phyloP scores from a whole-genome alignment of 768 basidiomycete species.

The Calocybe gangraenosa region DNA sequence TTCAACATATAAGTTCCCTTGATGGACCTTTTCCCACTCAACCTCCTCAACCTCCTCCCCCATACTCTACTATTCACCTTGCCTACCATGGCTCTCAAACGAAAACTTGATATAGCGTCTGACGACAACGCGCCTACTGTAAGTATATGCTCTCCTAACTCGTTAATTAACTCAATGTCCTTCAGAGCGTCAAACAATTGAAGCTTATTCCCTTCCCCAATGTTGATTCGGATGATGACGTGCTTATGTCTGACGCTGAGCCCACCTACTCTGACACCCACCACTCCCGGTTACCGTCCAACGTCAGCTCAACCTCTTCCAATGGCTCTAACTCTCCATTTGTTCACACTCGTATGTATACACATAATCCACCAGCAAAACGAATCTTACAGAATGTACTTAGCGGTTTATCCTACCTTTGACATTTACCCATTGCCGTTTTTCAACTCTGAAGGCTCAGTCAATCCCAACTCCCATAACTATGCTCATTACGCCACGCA shows the following conservation, averaged over 20 bases:
- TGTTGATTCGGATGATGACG: conserved; percentile 56
- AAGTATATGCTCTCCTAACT: conserved; percentile 16
- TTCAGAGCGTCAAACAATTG: conserved; percentile 60
- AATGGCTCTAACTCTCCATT: conserved; percentile 43
- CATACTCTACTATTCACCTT: conserved; percentile 9
- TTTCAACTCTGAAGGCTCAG: conserved; percentile 41
- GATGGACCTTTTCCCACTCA: conserved; percentile 7
- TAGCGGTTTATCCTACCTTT: conserved; percentile 58
- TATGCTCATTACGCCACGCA: conserved; percentile 40
- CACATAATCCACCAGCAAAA: background rate
- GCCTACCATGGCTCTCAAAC: conserved; percentile 62
- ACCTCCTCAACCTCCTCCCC: conserved; percentile 17
- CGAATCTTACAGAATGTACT: conserved; percentile 8
- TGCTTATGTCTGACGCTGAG: conserved; percentile 69
- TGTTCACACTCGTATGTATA: conserved; percentile 43
- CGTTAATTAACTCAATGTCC: conserved; percentile 14
- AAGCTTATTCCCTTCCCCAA: conserved; percentile 77
- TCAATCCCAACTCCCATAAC: conserved; percentile 44
- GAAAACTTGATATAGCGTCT: conserved; percentile 63
- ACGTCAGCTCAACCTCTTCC: conserved; percentile 57
- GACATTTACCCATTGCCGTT: conserved; percentile 56
- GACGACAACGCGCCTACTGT: conserved; percentile 52
- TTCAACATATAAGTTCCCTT: conserved; percentile 25
- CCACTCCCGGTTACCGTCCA: conserved; percentile 63
- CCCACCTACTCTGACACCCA: conserved; percentile 47